These are phyloP conservation scores for Isochrysis galbana DNA, from an alignment of 78 protist species.

Conservation along the genomic window DNA sequence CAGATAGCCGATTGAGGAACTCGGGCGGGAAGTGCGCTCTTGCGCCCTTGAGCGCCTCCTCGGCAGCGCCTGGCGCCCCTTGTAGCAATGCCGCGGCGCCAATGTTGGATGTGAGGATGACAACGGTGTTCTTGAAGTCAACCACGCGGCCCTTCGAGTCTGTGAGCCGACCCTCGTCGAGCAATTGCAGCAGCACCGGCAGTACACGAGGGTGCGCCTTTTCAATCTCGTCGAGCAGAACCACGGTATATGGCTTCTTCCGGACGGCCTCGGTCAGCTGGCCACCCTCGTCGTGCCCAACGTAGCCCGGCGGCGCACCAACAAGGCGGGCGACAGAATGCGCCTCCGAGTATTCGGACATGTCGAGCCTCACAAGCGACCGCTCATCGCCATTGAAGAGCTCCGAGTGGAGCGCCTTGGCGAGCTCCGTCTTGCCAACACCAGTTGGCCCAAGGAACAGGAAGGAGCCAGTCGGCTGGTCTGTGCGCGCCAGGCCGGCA, in stretches of 20 bases:
- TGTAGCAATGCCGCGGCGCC: constrained; percentile 54
- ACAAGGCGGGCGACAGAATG: constrained; percentile 91
- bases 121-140: constrained; percentile 88
- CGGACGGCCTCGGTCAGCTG: constrained; percentile 98
- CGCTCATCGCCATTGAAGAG: constrained; percentile 88
- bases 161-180: constrained; percentile 98
- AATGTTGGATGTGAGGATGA: constrained; percentile 92
- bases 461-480: constrained; percentile 92
- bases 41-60: constrained; percentile 70
- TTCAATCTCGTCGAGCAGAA: constrained; percentile 98
- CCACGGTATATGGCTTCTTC: constrained; percentile 92
- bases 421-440: constrained; percentile 96
- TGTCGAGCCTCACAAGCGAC: constrained; percentile 93
- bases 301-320: constrained; percentile 99
- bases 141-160: constrained; percentile 94
- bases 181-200: constrained; percentile 87
- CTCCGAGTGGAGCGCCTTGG: constrained; percentile 78
- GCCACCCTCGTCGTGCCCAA: constrained; percentile 98
- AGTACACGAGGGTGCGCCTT: constrained; percentile 91
- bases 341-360: constrained; percentile 96
- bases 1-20: constrained; percentile 96
- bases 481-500: constrained; percentile 85
- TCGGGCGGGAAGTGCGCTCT: constrained; percentile 90
- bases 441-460: constrained; percentile 81
- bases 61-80: not conserved